A percentile compares a stretch with the other conserved stretches of the same genome.
phyloP scores from a whole-genome alignment of 208 protist species.

The Phytomonas sp. region DNA sequence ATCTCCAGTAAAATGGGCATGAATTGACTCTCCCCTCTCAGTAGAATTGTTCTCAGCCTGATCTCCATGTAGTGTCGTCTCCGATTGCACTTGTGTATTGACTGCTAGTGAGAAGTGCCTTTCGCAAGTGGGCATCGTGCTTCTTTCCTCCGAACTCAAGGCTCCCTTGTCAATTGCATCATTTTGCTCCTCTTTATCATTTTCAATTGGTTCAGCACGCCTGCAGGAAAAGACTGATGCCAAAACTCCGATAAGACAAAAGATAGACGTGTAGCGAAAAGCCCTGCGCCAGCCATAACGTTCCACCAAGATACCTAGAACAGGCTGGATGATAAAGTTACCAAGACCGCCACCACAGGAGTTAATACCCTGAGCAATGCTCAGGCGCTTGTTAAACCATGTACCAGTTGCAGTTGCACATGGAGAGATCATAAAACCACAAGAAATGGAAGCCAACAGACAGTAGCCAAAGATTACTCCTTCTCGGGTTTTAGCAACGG shows the following conservation, averaged over 20 bases:
- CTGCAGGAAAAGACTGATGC: conserved; percentile 55
- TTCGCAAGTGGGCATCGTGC: too few relatives aligned
- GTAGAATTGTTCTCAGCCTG: too few relatives aligned
- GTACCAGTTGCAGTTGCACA: conserved; percentile 59
- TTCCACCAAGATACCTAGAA: conserved; percentile 53
- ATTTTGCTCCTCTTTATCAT: conserved; percentile 14
- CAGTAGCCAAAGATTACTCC: conserved; percentile 64
- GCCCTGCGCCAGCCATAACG: conserved; percentile 74
- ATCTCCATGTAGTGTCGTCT: too few relatives aligned
- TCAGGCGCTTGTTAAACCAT: conserved; percentile 51
- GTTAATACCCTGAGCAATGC: conserved; percentile 70
- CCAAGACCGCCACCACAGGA: conserved; percentile 69
- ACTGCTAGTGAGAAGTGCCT: not conserved
- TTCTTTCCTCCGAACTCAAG: not conserved
- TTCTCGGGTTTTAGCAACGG: conserved; percentile 39
- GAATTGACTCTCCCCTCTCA: too few relatives aligned
- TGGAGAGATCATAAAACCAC: conserved; percentile 70
- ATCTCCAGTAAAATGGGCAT: too few relatives aligned
- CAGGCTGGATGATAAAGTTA: conserved; percentile 55
- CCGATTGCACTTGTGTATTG: too few relatives aligned
- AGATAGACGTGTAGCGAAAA: conserved; percentile 70
- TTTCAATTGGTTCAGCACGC: conserved; percentile 24
- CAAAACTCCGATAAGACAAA: conserved; percentile 68
- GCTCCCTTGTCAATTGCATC: conserved; percentile 1
- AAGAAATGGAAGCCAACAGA: conserved; percentile 63